A percentile compares a stretch with the other conserved stretches of the same genome.
phyloP scores from a whole-genome alignment of 768 basidiomycete species.

The Multifurca ochricompacta region DNA sequence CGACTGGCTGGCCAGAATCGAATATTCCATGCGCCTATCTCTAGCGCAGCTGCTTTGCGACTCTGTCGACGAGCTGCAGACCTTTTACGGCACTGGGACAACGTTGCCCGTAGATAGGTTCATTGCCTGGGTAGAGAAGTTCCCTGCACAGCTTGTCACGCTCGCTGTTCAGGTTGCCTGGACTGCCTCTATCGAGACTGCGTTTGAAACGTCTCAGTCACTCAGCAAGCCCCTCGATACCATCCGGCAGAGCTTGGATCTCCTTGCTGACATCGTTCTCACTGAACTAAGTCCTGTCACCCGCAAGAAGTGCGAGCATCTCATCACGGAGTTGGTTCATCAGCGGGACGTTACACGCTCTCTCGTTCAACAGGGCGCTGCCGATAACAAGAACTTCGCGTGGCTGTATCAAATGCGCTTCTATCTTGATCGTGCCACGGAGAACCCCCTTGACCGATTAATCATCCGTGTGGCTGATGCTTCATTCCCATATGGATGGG shows the following conservation, averaged over 20 bases:
- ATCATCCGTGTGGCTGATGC: conserved; percentile 84
- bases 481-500: conserved; percentile 95
- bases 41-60: conserved; percentile 75
- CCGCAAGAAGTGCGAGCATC: conserved; percentile 96
- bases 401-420: conserved; percentile 99
- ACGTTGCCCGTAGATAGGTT: conserved; percentile 58
- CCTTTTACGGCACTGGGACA: conserved; percentile 65
- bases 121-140: conserved; percentile 87
- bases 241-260: conserved; percentile 76
- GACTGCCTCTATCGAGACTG: conserved; percentile 76
- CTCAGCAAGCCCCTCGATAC: conserved; percentile 67
- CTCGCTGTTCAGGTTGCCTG: conserved; percentile 93
- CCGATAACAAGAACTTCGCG: conserved; percentile 65
- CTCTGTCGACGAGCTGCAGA: conserved; percentile 70
- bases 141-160: conserved; percentile 93
- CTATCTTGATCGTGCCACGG: conserved; percentile 68
- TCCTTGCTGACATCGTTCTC: conserved; percentile 94
- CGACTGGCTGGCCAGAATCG: conserved; percentile 92
- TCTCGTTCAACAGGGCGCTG: conserved; percentile 57
- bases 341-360: conserved; percentile 90
- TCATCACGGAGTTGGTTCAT: conserved; percentile 98
- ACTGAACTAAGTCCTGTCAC: conserved; percentile 83
- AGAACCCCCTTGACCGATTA: conserved; percentile 75
- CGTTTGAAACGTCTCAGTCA: conserved; percentile 46
- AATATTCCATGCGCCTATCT: conserved; percentile 87